Base-by-base conservation (phyloP, 805 yeast species). In the Candida hungchunana region DNA sequence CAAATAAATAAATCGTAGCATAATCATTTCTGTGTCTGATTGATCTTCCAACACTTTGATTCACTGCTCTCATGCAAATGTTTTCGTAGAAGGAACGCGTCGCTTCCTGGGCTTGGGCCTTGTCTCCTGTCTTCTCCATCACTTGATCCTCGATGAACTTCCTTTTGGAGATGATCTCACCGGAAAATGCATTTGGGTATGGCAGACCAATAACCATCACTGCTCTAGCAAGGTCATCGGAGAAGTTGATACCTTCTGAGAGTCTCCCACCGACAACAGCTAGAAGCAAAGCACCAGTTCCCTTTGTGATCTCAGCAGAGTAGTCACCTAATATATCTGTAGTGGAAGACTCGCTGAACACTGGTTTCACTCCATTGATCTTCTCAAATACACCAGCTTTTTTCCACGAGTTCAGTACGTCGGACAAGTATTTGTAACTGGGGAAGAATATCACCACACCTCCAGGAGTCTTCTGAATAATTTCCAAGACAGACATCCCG, bases 261-360 rank as follows among this genome's bases (percentile, higher is more conserved):
- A 89, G 67, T 51, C 82, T 82, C 0, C 97, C 97, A 2, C 96
- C 96, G 12, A 90, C 95, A 1, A 90, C 95, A 0, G 96, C 78
- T 19, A 90, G 64, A 5, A 89, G 57, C 2, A 83, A 48, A 0
- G 94, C 89, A 2, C 93, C 90, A 5, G 53, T 45, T 0, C 56
- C 51, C 20, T 21, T 29, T 3, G 46, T 34, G 9, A 80, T 66
- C 1, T 63, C 51, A 1, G 58, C 48, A 1, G 78, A 59, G 48
- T 82, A 89, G 4, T 69, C 73, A 1, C 56, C 43, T 12, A 88
- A 57, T 0, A 75, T 61, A 17, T 56, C 56, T 3, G 68, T 75
- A 0, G 75, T 72, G 3, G 67, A 60, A 0, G 80, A 69, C 47
- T 89, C 97, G 31, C 60, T 61, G 48, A 76, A 82, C 0, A 81